These are phyloP conservation scores for Botrytis paeoniae DNA, from an alignment of 2,329 filamentous ascomycete genomes.

Conservation along the genomic window DNA sequence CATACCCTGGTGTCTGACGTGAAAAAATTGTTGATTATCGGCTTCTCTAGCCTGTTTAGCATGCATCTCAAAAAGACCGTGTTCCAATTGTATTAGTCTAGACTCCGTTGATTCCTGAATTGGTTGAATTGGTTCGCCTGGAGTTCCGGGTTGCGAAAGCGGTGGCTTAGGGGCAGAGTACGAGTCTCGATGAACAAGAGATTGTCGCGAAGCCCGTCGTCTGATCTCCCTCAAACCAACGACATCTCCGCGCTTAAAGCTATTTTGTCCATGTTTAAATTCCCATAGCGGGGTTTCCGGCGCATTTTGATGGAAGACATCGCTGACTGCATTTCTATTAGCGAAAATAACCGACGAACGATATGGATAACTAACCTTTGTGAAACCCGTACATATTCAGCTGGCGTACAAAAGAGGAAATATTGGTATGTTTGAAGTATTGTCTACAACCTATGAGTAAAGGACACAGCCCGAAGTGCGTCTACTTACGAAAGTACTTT, in stretches of 20 bases:
- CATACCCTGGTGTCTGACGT: constrained; percentile 75
- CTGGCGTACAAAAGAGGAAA: constrained; percentile 96
- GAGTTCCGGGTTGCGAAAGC: constrained; percentile 77
- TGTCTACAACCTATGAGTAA: constrained; percentile 55
- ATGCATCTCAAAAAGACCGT: constrained; percentile 77
- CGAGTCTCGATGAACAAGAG: constrained; percentile 86
- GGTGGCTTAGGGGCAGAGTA: constrained; percentile 75
- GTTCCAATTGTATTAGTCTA: constrained; percentile 72
- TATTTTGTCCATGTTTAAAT: constrained; percentile 96
- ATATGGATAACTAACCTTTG: constrained; percentile 64
- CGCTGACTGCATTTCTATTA: constrained; percentile 67
- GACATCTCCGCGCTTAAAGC: constrained; percentile 92
- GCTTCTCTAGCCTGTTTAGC: constrained; percentile 75
- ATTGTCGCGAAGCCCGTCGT: constrained; percentile 86
- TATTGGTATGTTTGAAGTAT: constrained; percentile 99
- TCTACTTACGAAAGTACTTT: constrained; percentile 88
- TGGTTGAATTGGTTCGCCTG: constrained; percentile 72
- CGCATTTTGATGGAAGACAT: constrained; percentile 93
- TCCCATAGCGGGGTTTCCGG: constrained; percentile 96
- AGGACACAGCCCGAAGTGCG: constrained; percentile 13
- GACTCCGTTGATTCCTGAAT: constrained; percentile 73
- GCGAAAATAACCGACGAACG: constrained; percentile 27
- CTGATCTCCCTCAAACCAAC: constrained; percentile 93
- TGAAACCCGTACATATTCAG: constrained; percentile 99
- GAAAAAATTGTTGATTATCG: constrained; percentile 75